Evolutionary conservation across 805 yeast species (phyloP).

Genomic region (Saccharomycopsis selenospora): DNA sequence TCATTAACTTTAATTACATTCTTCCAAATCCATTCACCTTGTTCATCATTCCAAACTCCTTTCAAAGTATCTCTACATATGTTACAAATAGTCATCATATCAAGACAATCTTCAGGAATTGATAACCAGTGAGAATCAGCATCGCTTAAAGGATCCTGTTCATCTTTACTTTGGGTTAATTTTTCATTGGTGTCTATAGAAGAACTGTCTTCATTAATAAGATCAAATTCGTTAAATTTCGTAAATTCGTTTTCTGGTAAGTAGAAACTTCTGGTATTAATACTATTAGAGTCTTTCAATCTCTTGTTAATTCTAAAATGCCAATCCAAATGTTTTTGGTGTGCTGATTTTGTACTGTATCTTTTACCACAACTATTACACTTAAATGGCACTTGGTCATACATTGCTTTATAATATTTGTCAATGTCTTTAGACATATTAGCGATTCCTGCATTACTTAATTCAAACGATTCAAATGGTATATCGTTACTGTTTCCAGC

Average conservation of each 20-base stretch:
- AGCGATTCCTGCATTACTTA: constrained; percentile 27
- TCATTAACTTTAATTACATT: constrained; percentile 49
- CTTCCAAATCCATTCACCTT: constrained; percentile 79
- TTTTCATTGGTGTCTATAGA: not conserved
- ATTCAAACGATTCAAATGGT: constrained; percentile 25
- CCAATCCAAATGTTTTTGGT: constrained; percentile 78
- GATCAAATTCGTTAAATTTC: constrained; percentile 60
- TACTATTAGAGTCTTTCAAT: constrained; percentile 43
- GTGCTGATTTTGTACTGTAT: constrained; percentile 51
- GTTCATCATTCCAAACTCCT: constrained; percentile 63
- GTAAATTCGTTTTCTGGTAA: constrained; percentile 67
- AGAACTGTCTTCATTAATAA: not conserved
- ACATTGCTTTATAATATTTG: constrained; percentile 33
- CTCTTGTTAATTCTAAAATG: constrained; percentile 88
- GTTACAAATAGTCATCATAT: constrained; percentile 54
- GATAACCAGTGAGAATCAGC: constrained; percentile 39
- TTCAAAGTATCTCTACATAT: constrained; percentile 60
- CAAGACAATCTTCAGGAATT: constrained; percentile 57
- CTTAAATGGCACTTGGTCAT: constrained; percentile 61
- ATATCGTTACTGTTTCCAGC: constrained; percentile 24
- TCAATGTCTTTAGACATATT: constrained; percentile 24
- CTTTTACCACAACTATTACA: constrained; percentile 89
- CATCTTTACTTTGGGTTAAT: constrained; percentile 5
- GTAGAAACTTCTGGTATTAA: constrained; percentile 80
- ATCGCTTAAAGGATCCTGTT: not conserved